Evolutionary conservation across 1,284 basidiomycete genomes (phyloP), one percentile per base, ranked within the genome.

Genomic region (Phenoliferia sp.): DNA sequence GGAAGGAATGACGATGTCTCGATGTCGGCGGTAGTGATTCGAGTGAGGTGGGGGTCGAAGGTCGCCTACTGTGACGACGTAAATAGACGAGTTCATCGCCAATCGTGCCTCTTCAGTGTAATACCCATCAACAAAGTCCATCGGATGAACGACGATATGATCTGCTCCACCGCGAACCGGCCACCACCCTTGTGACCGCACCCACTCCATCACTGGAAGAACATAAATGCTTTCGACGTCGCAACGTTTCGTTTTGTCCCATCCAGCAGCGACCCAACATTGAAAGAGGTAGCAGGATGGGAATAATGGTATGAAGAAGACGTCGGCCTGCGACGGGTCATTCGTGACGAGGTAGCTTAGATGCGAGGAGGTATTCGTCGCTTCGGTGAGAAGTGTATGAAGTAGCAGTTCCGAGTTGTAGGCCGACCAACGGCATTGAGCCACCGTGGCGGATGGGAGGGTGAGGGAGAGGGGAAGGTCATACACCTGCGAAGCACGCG

Each of bases 341-440:
- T 12, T 2, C 16, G 69, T 70, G 29, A 63, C 48, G 19, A 63
- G 48, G 31, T 61, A 39, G 9, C 62, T 54, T 9, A 58, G 17
- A 16, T 52, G 28, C 2, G 31, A 32, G 7, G 32, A 22, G 1
- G n/a, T 26, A n/a, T 44, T 1, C 9, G 61, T 12, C 5, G 52
- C 48, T 1, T 39, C n/a, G 17, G 54, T 28, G 33, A 69, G 62
- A 7, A 71, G 61, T 5, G 57, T 32, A 58, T 68, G 65, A 3
- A 71, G 59, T 32, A 63, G 62, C 22, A 71, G 63, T 32, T 72
- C 69, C 17, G 69, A 67, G 62, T 71, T 69, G 69, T 72, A 71
- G 2, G 69, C 67, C 57, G 71, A 72, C 70, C 69, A 72, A 60
- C 71, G 69, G 64, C 71, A 68, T 26, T 69, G 66, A 6, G 54